Conservation (phyloP, 257 asterid genomes). For the Jacaranda copaia region DNA sequence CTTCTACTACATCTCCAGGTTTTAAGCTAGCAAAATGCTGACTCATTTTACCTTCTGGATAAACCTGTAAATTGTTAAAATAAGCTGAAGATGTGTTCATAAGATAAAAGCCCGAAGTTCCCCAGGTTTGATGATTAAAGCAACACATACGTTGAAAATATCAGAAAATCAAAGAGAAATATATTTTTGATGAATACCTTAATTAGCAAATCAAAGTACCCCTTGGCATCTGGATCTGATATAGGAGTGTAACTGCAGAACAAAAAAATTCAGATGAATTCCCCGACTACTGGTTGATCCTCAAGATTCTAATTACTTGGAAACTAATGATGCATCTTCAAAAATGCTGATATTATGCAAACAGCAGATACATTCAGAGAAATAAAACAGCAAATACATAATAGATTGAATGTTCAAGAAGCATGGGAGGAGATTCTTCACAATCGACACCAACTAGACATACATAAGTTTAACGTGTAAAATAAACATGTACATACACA, state of each 20-base stretch:
- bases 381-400: neutral
- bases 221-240: conserved; percentile 88
- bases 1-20: conserved; percentile 95
- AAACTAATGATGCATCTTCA: conserved; percentile 34
- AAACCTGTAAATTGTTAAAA: conserved; percentile 60
- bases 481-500: neutral
- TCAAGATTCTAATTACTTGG: conserved; percentile 31
- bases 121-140: neutral
- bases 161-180: conserved; percentile 17
- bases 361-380: conserved; percentile 5
- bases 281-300: conserved; percentile 9
- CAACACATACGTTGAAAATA: conserved; percentile 13
- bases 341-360: conserved; percentile 21
- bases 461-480: conserved; percentile 5
- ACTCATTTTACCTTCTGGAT: conserved; percentile 99
- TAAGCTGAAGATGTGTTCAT: conserved; percentile 26
- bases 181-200: conserved; percentile 59
- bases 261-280: conserved; percentile 39
- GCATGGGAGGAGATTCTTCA: conserved; percentile 23
- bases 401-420: neutral
- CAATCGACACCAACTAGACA: conserved; percentile 12
- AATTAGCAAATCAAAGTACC: conserved; percentile 88
- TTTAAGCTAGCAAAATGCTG: conserved; percentile 91
- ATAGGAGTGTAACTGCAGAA: conserved; percentile 94
- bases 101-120: conserved; percentile 3